These are phyloP conservation scores for Cynanchum wilfordii DNA, from an alignment of 257 asterid species.

Conservation along the genomic window DNA sequence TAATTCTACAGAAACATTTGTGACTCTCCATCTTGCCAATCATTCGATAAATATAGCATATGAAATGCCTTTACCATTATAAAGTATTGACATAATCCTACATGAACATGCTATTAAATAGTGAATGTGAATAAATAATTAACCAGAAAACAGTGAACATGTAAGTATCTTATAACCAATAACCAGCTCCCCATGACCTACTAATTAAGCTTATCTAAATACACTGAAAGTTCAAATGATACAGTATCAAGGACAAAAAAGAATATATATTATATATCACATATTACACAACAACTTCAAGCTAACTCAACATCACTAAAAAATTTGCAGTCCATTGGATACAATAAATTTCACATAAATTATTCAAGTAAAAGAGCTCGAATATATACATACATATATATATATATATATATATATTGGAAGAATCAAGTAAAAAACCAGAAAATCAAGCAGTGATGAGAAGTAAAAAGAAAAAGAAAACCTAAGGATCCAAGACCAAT, in stretches of 20 bases:
- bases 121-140: no score
- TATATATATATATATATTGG: no score
- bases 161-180: background rate
- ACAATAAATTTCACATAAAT: background rate
- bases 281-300: background rate
- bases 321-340: background rate
- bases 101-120: background rate
- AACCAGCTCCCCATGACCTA: background rate
- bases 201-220: background rate
- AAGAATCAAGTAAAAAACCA: no score
- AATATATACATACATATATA: background rate
- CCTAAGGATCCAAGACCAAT: conserved; percentile 85
- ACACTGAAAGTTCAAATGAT: background rate
- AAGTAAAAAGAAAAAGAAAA: conserved; percentile 8
- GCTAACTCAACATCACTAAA: background rate
- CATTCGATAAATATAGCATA: background rate
- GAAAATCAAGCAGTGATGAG: background rate
- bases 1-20: background rate
- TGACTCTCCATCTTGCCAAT: background rate
- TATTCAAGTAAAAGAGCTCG: background rate
- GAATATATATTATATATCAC: background rate
- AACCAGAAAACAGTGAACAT: background rate
- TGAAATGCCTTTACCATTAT: background rate
- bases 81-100: background rate
- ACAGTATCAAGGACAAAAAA: background rate